Conservation (phyloP, 208 protist species). For the Crithidia fasciculata region DNA sequence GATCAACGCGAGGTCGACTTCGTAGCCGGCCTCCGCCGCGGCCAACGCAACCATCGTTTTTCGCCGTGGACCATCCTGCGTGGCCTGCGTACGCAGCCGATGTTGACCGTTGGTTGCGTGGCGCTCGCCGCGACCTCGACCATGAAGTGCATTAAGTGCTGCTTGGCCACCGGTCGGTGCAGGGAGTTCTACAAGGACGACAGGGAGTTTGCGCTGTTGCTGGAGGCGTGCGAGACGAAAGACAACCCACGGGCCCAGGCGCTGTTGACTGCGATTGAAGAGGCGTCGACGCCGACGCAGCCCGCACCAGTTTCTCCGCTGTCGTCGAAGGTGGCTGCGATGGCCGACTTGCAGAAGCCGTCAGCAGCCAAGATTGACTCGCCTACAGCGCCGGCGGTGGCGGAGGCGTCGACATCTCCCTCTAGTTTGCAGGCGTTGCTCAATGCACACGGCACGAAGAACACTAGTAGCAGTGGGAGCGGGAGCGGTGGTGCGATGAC, state of each 20-base stretch:
- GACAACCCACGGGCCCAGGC: slow-evolving; percentile 17
- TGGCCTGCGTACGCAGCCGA: slow-evolving; percentile 73
- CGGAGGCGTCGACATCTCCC: neutral
- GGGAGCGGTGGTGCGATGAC: neutral
- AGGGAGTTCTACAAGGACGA: slow-evolving; percentile 82
- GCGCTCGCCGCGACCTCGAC: slow-evolving; percentile 57
- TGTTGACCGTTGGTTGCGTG: slow-evolving; percentile 75
- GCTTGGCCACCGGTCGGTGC: slow-evolving; percentile 68
- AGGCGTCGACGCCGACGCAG: neutral
- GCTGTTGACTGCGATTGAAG: slow-evolving; percentile 9
- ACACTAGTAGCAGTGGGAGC: too few species aligned
- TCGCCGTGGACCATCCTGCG: slow-evolving; percentile 56
- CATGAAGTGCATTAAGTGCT: slow-evolving; percentile 76
- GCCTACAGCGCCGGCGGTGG: too few species aligned
- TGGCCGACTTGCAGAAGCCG: slow-evolving; percentile 9
- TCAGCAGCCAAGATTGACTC: neutral
- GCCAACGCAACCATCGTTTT: slow-evolving; percentile 44
- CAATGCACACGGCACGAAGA: neutral
- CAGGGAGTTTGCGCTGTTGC: slow-evolving; percentile 60
- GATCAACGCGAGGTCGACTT: slow-evolving; percentile 62
- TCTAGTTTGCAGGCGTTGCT: neutral
- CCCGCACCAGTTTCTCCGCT: neutral
- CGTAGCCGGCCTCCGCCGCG: slow-evolving; percentile 37
- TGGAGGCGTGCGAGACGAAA: slow-evolving; percentile 20
- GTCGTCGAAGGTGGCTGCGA: slow-evolving; percentile 6